Conservation (phyloP, 2,329 filamentous ascomycete species). For the Pseudogymnoascus sp. region DNA sequence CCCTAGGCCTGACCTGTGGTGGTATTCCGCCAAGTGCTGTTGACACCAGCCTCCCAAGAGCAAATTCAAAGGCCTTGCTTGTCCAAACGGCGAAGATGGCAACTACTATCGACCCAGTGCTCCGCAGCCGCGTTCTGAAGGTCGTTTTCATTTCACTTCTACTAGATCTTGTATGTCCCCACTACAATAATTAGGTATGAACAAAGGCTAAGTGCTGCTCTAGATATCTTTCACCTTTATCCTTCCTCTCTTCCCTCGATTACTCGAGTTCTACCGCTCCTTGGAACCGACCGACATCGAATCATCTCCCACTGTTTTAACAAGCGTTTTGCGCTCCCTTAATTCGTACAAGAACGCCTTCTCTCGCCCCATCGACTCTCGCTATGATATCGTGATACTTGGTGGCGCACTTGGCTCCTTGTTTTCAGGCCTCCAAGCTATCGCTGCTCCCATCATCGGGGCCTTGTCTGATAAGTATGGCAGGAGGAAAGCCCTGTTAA, state of each 20-base stretch:
- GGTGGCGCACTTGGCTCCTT: conserved; percentile 89
- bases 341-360: conserved; percentile 96
- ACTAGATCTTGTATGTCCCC: conserved; percentile 68
- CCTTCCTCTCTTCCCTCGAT: conserved; percentile 87
- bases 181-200: conserved; percentile 9
- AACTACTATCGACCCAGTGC: conserved; percentile 41
- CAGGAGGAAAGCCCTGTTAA: conserved; percentile 76
- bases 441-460: conserved; percentile 89
- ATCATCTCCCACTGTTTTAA: conserved; percentile 59
- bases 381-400: conserved; percentile 93
- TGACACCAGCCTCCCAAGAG: neutral
- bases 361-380: conserved; percentile 83
- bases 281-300: conserved; percentile 51
- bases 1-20: neutral
- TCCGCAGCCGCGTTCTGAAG: conserved; percentile 73
- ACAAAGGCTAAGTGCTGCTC: neutral
- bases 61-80: neutral
- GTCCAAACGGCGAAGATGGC: conserved; percentile 20
- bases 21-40: neutral
- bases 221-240: conserved; percentile 99
- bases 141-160: conserved; percentile 87
- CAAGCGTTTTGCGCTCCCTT: conserved; percentile 71
- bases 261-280: conserved; percentile 92
- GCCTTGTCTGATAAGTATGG: conserved; percentile 82
- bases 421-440: conserved; percentile 82